Percentiles rank a stretch among this genome's conserved stretches.
These are phyloP conservation scores for Arthrobotrys sinensis DNA, from an alignment of 2,329 filamentous ascomycete species.

Conservation along the genomic window DNA sequence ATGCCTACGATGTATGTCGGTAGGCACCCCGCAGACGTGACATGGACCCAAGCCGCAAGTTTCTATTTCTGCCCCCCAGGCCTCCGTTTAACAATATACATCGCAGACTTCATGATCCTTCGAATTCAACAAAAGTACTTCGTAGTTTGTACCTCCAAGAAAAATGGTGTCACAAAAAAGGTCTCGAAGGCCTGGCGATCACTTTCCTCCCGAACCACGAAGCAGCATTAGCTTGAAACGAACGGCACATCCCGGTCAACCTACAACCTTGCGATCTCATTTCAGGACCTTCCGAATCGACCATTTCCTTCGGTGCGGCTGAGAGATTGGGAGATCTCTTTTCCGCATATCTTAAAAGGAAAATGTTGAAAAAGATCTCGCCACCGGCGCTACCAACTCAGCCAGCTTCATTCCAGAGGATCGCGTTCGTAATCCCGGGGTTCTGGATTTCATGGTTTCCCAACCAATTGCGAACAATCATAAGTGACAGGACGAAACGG, in stretches of 20 bases:
- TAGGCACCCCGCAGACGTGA: neutral
- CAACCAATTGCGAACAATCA: too few relatives aligned
- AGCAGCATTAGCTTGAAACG: constrained; percentile 27
- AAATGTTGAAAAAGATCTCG: neutral
- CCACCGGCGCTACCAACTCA: too few relatives aligned
- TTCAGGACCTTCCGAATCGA: constrained; percentile 20
- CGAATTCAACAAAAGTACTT: neutral
- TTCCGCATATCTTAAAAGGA: neutral
- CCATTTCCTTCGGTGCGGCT: constrained; percentile 5
- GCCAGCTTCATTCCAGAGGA: neutral
- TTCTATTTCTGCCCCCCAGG: too few relatives aligned
- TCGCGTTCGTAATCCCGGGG: neutral
- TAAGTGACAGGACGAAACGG: too few relatives aligned
- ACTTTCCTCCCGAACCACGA: neutral
- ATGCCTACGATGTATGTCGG: neutral
- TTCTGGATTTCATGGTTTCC: too few relatives aligned
- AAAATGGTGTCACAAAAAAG: too few relatives aligned
- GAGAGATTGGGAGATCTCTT: neutral
- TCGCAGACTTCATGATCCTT: neutral
- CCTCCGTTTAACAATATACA: neutral
- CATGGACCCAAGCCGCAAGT: too few relatives aligned
- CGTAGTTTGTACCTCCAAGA: too few relatives aligned
- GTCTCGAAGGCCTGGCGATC: neutral
- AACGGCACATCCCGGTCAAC: constrained; percentile 24
- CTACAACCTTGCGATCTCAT: constrained; percentile 8